Base-by-base conservation (phyloP, 352 stramenopile genomes). In the Blastocystis sp. region DNA sequence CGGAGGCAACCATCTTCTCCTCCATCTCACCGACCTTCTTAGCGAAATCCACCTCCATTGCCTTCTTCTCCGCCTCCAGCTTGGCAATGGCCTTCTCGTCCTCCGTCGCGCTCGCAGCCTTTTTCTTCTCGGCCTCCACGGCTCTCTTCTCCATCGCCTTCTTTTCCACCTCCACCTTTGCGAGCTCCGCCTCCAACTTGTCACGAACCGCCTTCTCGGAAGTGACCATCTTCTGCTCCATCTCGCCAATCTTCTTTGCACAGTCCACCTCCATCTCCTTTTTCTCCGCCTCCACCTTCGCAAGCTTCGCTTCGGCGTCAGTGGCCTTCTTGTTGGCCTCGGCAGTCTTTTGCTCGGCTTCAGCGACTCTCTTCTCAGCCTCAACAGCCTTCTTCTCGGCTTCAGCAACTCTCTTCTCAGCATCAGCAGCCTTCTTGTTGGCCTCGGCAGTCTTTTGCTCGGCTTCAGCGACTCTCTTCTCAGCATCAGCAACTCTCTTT, bases 361-460 rank as follows among this genome's bases (percentile, higher is more conserved):
- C 61, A 48, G n/a, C 29, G 16, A 46, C 27, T 54, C 21, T 27
- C 40, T 48, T 51, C 38, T 29, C n/a, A n/a, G 73, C 71, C 32
- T 87, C 84, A 11, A 36, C 54, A 18, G 9, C 54, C 54, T 64
- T 51, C 63, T 73, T 73, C 8, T 21, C 36, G 24, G 32, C 46
- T 27, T 73, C 63, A 3, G 54, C 42, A 34, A 75, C 49, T 67
- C 59, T 34, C 69, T 87, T 44, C 4, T 61, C 54, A 6, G 72
- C 85, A 0, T 40, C 72, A n/a, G 87, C 79, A 24, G 46, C 54
- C 63, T 87, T 72, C 77, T 88, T 88, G 29, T 38, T 53, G 1
- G 78, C 81, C 38, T 90, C 85, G 44, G 89, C 88, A 59, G 91
- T 90, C 54, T 91, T 89, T 0, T 34, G 18, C 36, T 51, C 57